A percentile compares a stretch with the other conserved stretches of the same genome.
These are phyloP conservation scores for Chalciporus piperatus DNA, from an alignment of 768 basidiomycete genomes.

Conservation along the genomic window DNA sequence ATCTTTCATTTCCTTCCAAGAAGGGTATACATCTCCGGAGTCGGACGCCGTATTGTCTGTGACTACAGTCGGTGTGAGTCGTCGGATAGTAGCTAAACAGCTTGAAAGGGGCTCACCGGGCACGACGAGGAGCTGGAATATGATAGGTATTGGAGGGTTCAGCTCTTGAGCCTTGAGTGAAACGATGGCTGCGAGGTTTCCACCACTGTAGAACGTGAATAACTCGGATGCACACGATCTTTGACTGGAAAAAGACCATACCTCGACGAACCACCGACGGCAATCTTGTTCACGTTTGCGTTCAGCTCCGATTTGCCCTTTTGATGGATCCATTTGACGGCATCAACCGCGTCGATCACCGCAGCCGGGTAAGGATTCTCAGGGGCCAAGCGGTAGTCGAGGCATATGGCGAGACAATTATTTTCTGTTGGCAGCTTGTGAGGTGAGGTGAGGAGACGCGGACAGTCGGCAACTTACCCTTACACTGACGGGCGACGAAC, in stretches of 20 bases:
- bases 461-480: constrained; percentile 10
- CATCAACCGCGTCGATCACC: constrained; percentile 66
- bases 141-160: constrained; percentile 49
- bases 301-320: constrained; percentile 46
- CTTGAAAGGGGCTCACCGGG: constrained; percentile 36
- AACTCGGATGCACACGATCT: not conserved
- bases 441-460: not conserved
- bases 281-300: constrained; percentile 52
- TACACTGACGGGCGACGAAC: constrained; percentile 40
- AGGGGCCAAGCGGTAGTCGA: constrained; percentile 72
- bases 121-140: constrained; percentile 68
- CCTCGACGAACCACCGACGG: constrained; percentile 74
- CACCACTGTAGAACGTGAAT: constrained; percentile 45
- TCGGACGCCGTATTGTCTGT: constrained; percentile 63
- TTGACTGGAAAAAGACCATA: constrained; percentile 13
- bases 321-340: constrained; percentile 57
- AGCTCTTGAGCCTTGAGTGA: constrained; percentile 57
- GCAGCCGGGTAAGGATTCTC: constrained; percentile 71
- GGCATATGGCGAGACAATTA: constrained; percentile 58
- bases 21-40: constrained; percentile 35
- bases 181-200: constrained; percentile 65
- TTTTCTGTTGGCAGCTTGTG: constrained; percentile 40
- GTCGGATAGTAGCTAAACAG: not conserved
- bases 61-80: constrained; percentile 32
- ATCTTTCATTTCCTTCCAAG: constrained; percentile 56